Evolutionary conservation across 257 asterid genomes (phyloP).

Genomic region (Fraxinus pennsylvanica): DNA sequence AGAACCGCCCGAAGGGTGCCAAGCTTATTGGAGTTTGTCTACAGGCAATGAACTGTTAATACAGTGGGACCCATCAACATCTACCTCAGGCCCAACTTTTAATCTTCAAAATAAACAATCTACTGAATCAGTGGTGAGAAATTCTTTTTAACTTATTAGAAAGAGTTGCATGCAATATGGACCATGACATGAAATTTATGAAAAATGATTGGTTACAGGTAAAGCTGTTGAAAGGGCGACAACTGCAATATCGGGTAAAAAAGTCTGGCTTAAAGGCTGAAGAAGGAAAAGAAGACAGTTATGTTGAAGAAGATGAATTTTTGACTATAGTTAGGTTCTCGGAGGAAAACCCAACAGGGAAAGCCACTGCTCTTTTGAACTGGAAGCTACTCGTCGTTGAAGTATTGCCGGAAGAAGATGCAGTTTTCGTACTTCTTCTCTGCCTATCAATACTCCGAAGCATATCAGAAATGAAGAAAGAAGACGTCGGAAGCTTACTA

Average conservation of each 20-base stretch:
- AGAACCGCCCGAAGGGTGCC: slow-evolving; percentile 69
- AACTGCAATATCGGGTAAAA: slow-evolving; percentile 60
- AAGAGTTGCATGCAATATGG: background rate
- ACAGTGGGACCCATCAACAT: slow-evolving; percentile 43
- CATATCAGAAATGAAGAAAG: slow-evolving; percentile 60
- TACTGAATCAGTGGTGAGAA: slow-evolving; percentile 48
- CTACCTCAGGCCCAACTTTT: slow-evolving; percentile 43
- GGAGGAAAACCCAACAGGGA: slow-evolving; percentile 66
- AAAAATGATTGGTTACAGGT: slow-evolving; percentile 36
- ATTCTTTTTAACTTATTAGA: background rate
- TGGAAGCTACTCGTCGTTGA: slow-evolving; percentile 76
- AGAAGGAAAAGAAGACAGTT: slow-evolving; percentile 19
- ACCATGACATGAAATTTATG: slow-evolving; percentile 5
- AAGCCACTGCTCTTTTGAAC: slow-evolving; percentile 86
- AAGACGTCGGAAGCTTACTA: slow-evolving; percentile 66
- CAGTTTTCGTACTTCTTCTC: slow-evolving; percentile 63
- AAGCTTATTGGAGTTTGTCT: slow-evolving; percentile 81
- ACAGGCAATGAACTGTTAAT: slow-evolving; percentile 58
- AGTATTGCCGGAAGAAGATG: slow-evolving; percentile 80
- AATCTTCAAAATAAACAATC: slow-evolving; percentile 40
- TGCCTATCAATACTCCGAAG: slow-evolving; percentile 64
- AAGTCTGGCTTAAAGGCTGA: slow-evolving; percentile 21
- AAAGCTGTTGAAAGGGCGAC: slow-evolving; percentile 70
- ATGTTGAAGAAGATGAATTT: slow-evolving; percentile 54
- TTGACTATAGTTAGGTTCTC: slow-evolving; percentile 67